Evolutionary conservation across 2,329 filamentous ascomycete species (phyloP).

Genomic region (Colletotrichum shisoi): DNA sequence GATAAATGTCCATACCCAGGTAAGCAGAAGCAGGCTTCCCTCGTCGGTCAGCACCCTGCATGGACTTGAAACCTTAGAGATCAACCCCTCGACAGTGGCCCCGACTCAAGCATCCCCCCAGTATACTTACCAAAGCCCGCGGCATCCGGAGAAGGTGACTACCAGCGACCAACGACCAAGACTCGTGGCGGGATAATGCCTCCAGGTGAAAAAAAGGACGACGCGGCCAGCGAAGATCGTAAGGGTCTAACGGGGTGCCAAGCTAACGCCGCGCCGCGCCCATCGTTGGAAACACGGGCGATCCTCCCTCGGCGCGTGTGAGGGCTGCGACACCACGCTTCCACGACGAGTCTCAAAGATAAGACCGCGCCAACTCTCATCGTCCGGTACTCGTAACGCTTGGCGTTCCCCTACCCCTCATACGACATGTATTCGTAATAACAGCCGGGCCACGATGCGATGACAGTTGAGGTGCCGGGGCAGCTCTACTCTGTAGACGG

Average conservation of each 20-base stretch:
- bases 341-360: conserved; percentile 18
- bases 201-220: not conserved
- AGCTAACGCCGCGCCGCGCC: conserved; percentile 11
- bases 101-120: conserved; percentile 15
- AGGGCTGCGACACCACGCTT: conserved; percentile 22
- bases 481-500: conserved; percentile 17
- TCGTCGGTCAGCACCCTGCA: conserved; percentile 31
- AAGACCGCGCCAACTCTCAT: not conserved
- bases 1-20: not conserved
- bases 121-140: conserved; percentile 16
- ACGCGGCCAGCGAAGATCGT: conserved; percentile 15
- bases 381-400: conserved; percentile 25
- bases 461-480: conserved; percentile 10
- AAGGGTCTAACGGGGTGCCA: conserved; percentile 17
- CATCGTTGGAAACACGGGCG: conserved; percentile 10
- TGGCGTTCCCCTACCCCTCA: conserved; percentile 5
- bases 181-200: not conserved
- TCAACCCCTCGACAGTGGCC: conserved; percentile 2
- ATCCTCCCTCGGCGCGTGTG: conserved; percentile 22
- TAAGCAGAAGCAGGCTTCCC: conserved; percentile 18
- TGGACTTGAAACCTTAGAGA: conserved; percentile 31
- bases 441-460: conserved; percentile 9
- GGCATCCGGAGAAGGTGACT: conserved; percentile 3
- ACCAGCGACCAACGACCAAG: not conserved
- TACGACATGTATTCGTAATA: not conserved